phyloP scores from a whole-genome alignment of 2,329 filamentous ascomycete genomes.

The Monosporascus sp. region DNA sequence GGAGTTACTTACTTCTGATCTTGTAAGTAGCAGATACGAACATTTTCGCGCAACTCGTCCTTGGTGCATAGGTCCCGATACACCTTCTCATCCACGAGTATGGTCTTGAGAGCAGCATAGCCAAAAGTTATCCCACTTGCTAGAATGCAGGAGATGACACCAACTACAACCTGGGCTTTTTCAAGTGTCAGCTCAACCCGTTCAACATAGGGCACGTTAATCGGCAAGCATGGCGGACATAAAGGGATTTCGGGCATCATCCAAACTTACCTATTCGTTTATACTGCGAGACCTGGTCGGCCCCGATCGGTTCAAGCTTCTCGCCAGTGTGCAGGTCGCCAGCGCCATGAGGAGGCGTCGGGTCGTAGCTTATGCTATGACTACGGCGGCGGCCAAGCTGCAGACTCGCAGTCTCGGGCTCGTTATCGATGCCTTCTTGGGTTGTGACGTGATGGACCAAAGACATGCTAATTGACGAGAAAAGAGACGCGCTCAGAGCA shows the following conservation, averaged over 20 bases:
- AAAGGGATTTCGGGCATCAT: slow-evolving; percentile 15
- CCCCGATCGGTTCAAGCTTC: not conserved
- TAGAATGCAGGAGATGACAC: slow-evolving; percentile 61
- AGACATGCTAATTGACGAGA: slow-evolving; percentile 32
- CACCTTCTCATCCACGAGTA: slow-evolving; percentile 53
- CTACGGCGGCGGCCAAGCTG: slow-evolving; percentile 15
- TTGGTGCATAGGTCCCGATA: slow-evolving; percentile 48
- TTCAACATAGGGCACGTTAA: not conserved
- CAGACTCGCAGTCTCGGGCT: slow-evolving; percentile 14
- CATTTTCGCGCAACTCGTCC: slow-evolving; percentile 32
- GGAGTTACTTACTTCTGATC: not conserved
- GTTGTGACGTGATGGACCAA: slow-evolving; percentile 38
- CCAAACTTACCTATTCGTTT: not conserved
- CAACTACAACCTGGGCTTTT: slow-evolving; percentile 54
- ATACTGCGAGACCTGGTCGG: not conserved
- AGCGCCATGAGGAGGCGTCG: slow-evolving; percentile 7
- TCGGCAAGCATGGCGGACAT: not conserved
- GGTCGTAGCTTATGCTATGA: slow-evolving; percentile 26
- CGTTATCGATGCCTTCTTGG: slow-evolving; percentile 35
- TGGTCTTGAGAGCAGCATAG: slow-evolving; percentile 58
- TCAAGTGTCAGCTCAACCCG: not conserved
- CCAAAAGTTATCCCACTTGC: slow-evolving; percentile 61
- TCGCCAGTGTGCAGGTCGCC: not conserved
- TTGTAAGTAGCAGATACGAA: not conserved
- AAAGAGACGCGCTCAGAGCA: no score